These are phyloP conservation scores for Cordyceps cateniannulata DNA, from an alignment of 2,329 filamentous ascomycete genomes.

Conservation along the genomic window DNA sequence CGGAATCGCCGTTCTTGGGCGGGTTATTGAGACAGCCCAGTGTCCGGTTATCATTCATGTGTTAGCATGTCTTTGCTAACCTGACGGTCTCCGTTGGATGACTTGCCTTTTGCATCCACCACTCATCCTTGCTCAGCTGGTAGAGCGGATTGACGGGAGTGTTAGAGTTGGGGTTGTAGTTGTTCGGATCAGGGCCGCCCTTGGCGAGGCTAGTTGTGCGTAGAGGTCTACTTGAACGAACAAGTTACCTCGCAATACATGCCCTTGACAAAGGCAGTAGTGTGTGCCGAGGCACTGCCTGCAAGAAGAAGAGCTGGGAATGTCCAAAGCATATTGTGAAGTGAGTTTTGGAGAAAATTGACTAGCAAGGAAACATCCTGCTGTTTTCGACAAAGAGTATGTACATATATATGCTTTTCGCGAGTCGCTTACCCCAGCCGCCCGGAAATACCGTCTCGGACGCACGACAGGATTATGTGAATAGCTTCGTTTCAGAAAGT, in stretches of 20 bases:
- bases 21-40: constrained; percentile 38
- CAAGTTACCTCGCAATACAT: constrained; percentile 17
- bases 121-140: constrained; percentile 35
- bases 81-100: too few species aligned
- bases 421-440: neutral
- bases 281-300: constrained; percentile 15
- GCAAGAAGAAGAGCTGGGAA: constrained; percentile 13
- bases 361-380: neutral
- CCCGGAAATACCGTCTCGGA: neutral
- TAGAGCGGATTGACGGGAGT: constrained; percentile 39
- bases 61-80: neutral
- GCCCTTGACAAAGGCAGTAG: constrained; percentile 18
- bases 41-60: constrained; percentile 17
- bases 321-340: constrained; percentile 11
- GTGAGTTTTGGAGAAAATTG: neutral
- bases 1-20: constrained; percentile 23
- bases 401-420: neutral
- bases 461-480: neutral
- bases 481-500: neutral
- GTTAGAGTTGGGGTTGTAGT: constrained; percentile 37
- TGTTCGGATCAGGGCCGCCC: constrained; percentile 24
- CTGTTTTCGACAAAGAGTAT: neutral
- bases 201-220: constrained; percentile 1
- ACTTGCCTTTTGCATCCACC: constrained; percentile 40
- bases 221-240: neutral